Evolutionary conservation across 495 filamentous ascomycete genomes (phyloP), one percentile per base, ranked within the genome.

Genomic region (Penicillium fimorum): DNA sequence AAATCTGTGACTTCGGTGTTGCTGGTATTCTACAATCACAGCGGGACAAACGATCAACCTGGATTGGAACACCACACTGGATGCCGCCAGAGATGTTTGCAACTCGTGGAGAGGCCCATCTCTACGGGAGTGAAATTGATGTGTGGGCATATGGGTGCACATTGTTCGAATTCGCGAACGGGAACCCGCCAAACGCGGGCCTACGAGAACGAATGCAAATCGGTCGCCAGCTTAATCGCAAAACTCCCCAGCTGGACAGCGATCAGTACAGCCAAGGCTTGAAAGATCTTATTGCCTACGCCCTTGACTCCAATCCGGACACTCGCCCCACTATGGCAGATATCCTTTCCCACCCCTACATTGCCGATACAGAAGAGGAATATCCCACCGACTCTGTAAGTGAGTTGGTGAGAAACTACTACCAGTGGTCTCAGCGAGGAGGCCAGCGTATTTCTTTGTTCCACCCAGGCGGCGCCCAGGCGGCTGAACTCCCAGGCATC

Each of bases 71-170:
- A 6, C 90, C 90, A 15, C 85, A 96, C 72, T 98, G 93, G 91
- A 96, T 97, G 92, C 89, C 94, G 1, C 94, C 91, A 0, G 94
- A 98, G 67, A 81, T 95, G 56, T 87, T 90, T 55, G 77, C 67
- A 47, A 62, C 67, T 49, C 63, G 69, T 8, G 67, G 67, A 10
- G 63, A 73, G 53, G 70, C 69, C 27, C 69, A 76, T 66, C 73
- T 76, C n/a, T 87, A 87, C 56, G 80, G 82, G 7, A 83, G 76
- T 24, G 85, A 88, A 72, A 86, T 97, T 55, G 94, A 98, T 64
- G 90, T 96, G 40, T 98, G 94, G 94, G 91, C 93, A 1, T 96
- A 91, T 69, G 93, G 92, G 15, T 91, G 91, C 55, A 92, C 95
- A 41, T 72, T 95, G 1, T 93, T 85, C 61, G 94, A 98, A 70